Conservation (phyloP, 2,329 filamentous ascomycete genomes). For the Septoria linicola region DNA sequence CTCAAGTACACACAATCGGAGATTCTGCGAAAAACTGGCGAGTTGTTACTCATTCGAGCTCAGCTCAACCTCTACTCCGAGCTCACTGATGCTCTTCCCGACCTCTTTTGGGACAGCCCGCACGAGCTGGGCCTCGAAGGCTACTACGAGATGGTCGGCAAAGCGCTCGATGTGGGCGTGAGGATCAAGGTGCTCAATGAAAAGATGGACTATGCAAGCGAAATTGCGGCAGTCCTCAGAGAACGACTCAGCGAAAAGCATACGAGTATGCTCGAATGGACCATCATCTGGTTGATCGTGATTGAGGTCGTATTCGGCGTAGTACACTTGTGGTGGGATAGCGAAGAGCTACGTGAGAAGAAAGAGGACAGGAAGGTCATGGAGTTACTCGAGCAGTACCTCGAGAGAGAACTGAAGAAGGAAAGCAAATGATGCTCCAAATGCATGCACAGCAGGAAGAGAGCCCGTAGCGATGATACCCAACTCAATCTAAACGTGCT, state of each 20-base stretch:
- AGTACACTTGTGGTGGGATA: conserved; percentile 67
- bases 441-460: too few relatives aligned
- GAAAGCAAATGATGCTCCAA: too few relatives aligned
- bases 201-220: conserved; percentile 96
- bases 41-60: conserved; percentile 82
- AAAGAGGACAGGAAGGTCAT: conserved; percentile 44
- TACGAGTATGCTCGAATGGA: conserved; percentile 83
- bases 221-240: conserved; percentile 85
- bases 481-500: neutral
- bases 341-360: conserved; percentile 44
- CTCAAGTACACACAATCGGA: conserved; percentile 69
- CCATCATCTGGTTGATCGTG: conserved; percentile 89
- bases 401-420: conserved; percentile 28
- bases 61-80: conserved; percentile 97
- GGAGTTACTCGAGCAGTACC: conserved; percentile 40
- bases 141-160: conserved; percentile 92
- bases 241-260: conserved; percentile 90
- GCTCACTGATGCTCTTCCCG: conserved; percentile 88
- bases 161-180: conserved; percentile 84
- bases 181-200: conserved; percentile 90
- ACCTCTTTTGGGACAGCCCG: conserved; percentile 92
- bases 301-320: conserved; percentile 91
- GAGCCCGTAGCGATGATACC: neutral
- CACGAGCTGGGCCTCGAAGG: conserved; percentile 87
- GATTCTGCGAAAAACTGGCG: conserved; percentile 89